These are phyloP conservation scores for Cercis canadensis DNA, from an alignment of 306 rosid species.

Conservation along the genomic window DNA sequence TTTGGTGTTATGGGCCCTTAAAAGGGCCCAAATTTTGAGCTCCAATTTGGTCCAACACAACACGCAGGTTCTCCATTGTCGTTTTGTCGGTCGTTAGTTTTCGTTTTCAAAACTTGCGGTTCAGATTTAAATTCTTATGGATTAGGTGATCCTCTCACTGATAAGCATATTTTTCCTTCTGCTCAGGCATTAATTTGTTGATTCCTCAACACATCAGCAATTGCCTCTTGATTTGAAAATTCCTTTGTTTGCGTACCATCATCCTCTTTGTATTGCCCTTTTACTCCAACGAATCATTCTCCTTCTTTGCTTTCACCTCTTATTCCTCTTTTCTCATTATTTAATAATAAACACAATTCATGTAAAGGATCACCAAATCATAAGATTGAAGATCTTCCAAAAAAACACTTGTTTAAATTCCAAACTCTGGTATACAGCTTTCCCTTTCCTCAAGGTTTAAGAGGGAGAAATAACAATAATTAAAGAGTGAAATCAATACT, in stretches of 20 bases:
- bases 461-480: no score
- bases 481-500: background rate
- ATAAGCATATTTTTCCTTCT: conserved; percentile 11
- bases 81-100: conserved; percentile 30
- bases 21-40: conserved; percentile 17
- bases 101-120: conserved; percentile 33
- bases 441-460: no score
- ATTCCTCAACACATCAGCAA: conserved; percentile 25
- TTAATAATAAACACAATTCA: no score
- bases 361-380: no score
- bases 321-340: no score
- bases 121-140: conserved; percentile 35
- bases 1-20: conserved; percentile 18
- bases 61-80: conserved; percentile 37
- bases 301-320: background rate
- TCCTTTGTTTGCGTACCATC: background rate
- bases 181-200: background rate
- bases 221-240: no score
- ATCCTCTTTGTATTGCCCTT: background rate
- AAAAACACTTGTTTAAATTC: no score
- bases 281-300: background rate
- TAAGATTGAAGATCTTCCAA: no score
- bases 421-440: no score
- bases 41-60: conserved; percentile 34
- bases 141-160: conserved; percentile 35